A percentile compares a stretch with the other conserved stretches of the same genome.
phyloP scores from a whole-genome alignment of 371 early-diverging fungal genomes.

The Mycotypha africana region DNA sequence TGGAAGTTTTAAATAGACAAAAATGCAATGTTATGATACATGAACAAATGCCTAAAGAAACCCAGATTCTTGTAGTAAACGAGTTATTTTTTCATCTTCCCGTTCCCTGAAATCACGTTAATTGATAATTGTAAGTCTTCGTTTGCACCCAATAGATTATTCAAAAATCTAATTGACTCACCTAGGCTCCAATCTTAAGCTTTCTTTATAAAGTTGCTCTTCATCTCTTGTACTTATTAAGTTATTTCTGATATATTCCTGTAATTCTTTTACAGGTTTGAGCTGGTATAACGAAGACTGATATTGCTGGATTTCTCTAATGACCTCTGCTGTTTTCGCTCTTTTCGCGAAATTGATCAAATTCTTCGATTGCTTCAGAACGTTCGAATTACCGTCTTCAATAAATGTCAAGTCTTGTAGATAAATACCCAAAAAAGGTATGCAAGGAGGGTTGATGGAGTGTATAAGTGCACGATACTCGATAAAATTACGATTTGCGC shows the following conservation, averaged over 20 bases:
- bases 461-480: conserved; percentile 85
- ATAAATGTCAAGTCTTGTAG: conserved; percentile 91
- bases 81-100: conserved; percentile 85
- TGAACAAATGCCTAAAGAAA: too few relatives aligned
- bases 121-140: neutral
- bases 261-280: conserved; percentile 74
- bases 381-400: conserved; percentile 88
- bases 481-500: conserved; percentile 75
- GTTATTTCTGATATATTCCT: conserved; percentile 68
- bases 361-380: conserved; percentile 47
- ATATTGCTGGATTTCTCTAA: conserved; percentile 88
- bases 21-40: too few relatives aligned
- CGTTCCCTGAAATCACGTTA: conserved; percentile 52
- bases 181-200: conserved; percentile 68
- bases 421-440: conserved; percentile 88
- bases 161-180: conserved; percentile 6
- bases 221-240: conserved; percentile 60
- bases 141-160: neutral
- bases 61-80: conserved; percentile 80
- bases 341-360: conserved; percentile 91
- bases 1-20: too few relatives aligned
- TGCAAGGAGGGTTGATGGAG: conserved; percentile 85
- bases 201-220: conserved; percentile 64
- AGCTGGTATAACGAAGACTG: conserved; percentile 81
- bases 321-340: conserved; percentile 78